Base-by-base conservation (phyloP, 768 basidiomycete species). In the Phanerodontia chrysosporium region DNA sequence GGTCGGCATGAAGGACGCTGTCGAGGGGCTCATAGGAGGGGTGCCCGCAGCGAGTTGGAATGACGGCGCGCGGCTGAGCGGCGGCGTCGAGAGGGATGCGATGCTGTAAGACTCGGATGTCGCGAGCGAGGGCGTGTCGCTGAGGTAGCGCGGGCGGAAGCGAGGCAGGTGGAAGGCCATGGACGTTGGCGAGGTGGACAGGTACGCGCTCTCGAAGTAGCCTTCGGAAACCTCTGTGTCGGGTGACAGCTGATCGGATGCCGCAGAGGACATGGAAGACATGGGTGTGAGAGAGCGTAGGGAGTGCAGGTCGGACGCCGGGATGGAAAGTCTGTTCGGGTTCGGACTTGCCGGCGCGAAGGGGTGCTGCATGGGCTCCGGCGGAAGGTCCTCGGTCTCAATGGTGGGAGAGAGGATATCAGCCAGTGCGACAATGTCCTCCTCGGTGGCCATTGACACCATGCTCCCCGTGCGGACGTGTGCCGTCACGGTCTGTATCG, bases 381-480 rank as follows among this genome's bases (percentile, higher is more conserved):
- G 46, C 8, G 35, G 36, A 16, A 13, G 29, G 21, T 16, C n/a
- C 18, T 32, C 5, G 16, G 51, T 51, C 24, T 32, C 51, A 21
- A 74, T 62, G 29, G 70, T 61, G 1, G 59, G 53, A 12, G 77
- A 73, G 58, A 84, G 72, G 44, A 82, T 68, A 28, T 81, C 81
- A 1, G 78, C 76, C 49, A 83, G 69, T n/a, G 77, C 79, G n/a
- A 74, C 67, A 14, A 84, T 73, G 59, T 84, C 83, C 29, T 70
- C 64, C 51, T 83, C 83, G 10, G 81, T 81, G 13, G 73, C 70
- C 7, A 76, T 67, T 3, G 82, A 83, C 30, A 82, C 74, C 22
- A 73, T 63, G 61, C 81, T 83, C 51, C 66, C 66, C 28, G 73
- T 61, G 57, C 79, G 76, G 3, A 22, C 36, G 35, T 53, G 51